Conservation (phyloP, 768 basidiomycete genomes). For the Heimioporus sp. region DNA sequence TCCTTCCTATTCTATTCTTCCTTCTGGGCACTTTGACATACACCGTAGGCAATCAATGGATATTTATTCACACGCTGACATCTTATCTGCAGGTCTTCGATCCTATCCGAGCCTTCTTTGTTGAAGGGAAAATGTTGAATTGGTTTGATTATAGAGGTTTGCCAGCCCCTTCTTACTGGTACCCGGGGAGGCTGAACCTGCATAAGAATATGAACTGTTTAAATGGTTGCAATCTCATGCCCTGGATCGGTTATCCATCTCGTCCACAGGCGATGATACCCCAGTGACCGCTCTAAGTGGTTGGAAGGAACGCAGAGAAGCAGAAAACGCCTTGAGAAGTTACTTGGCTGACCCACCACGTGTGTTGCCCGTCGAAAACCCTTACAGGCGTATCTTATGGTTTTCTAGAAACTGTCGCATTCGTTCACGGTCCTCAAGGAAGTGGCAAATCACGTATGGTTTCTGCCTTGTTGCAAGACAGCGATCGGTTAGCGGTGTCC, state of each 20-base stretch:
- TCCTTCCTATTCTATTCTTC: conserved; percentile 78
- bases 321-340: conserved; percentile 58
- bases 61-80: not conserved
- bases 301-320: conserved; percentile 87
- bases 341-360: conserved; percentile 82
- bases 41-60: conserved; percentile 51
- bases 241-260: conserved; percentile 46
- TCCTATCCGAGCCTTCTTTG: conserved; percentile 81
- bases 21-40: conserved; percentile 89
- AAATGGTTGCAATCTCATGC: conserved; percentile 72
- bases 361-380: conserved; percentile 31
- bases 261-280: conserved; percentile 17
- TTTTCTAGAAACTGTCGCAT: conserved; percentile 62
- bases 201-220: conserved; percentile 66
- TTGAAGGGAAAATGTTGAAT: conserved; percentile 77
- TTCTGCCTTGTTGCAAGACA: conserved; percentile 48
- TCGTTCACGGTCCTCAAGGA: conserved; percentile 81
- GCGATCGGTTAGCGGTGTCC: conserved; percentile 42
- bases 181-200: not conserved
- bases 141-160: conserved; percentile 81
- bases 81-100: conserved; percentile 73
- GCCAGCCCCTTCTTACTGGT: conserved; percentile 10
- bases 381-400: not conserved
- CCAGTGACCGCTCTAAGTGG: conserved; percentile 37
- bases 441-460: conserved; percentile 74